Evolutionary conservation across 1,139 yeast genomes (phyloP).

Genomic region (Yamadazyma blattariae): DNA sequence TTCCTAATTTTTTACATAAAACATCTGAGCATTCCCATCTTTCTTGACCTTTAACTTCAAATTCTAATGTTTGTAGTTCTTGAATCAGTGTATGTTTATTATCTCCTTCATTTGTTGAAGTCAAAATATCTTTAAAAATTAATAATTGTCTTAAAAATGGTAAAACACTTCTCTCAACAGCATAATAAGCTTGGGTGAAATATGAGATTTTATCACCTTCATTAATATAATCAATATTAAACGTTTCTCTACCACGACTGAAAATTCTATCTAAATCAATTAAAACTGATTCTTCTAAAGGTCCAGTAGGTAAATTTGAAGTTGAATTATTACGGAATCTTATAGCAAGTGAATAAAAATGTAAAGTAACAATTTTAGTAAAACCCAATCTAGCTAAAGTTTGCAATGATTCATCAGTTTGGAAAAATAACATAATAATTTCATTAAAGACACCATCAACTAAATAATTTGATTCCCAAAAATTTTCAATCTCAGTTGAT

Average conservation of each 20-base stretch:
- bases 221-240: constrained; percentile 2
- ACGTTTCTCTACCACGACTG: constrained; percentile 7
- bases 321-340: constrained; percentile 6
- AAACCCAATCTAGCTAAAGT: constrained; percentile 31
- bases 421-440: constrained; percentile 36
- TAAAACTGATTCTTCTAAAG: constrained; percentile 6
- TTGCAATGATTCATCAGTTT: constrained; percentile 42
- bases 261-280: constrained; percentile 5
- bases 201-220: constrained; percentile 9
- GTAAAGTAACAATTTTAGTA: constrained; percentile 24
- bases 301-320: background rate
- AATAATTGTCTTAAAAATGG: constrained; percentile 38
- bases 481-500: constrained; percentile 17
- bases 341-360: constrained; percentile 18
- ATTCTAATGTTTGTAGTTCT: constrained; percentile 18
- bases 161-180: constrained; percentile 28
- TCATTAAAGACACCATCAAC: constrained; percentile 38
- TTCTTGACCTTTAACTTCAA: constrained; percentile 16
- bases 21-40: constrained; percentile 18
- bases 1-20: constrained; percentile 9
- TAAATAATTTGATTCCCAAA: constrained; percentile 23
- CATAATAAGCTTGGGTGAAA: constrained; percentile 18
- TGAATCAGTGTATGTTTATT: constrained; percentile 19
- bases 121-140: constrained; percentile 33
- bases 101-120: constrained; percentile 25